phyloP scores from a whole-genome alignment of 306 rosid species.

The Delonix regia region DNA sequence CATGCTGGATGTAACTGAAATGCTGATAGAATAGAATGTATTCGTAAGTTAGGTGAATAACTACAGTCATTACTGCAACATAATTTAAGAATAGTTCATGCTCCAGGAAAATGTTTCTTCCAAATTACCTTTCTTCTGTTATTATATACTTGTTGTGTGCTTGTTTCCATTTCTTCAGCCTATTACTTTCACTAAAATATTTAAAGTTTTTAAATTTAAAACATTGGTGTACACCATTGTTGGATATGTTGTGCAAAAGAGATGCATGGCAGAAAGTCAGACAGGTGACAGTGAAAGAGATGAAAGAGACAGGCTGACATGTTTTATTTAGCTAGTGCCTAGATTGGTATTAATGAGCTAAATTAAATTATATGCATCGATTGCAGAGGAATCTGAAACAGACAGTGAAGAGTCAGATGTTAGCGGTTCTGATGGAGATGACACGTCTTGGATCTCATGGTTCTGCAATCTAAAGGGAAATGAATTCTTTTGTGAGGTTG shows the following conservation, averaged over 20 bases:
- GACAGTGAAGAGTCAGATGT: slow-evolving; percentile 97
- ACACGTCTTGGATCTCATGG: slow-evolving; percentile 99
- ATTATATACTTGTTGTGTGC: not conserved
- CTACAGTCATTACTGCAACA: slow-evolving; percentile 1
- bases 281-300: not conserved
- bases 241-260: not conserved
- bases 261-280: not conserved
- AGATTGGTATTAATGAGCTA: slow-evolving; percentile 5
- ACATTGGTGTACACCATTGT: not conserved
- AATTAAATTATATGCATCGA: slow-evolving; percentile 25
- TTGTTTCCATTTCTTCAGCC: not conserved
- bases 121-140: not conserved
- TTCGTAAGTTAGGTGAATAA: slow-evolving; percentile 6
- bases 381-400: slow-evolving; percentile 92
- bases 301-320: not conserved
- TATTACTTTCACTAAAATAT: not conserved
- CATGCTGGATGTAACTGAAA: not conserved
- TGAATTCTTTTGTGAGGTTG: slow-evolving; percentile 97
- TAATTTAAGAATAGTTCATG: not conserved
- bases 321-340: not conserved
- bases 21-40: not conserved
- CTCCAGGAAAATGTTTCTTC: not conserved
- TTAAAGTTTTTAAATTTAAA: not conserved
- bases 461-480: slow-evolving; percentile 97
- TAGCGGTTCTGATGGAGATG: slow-evolving; percentile 97